Percentiles rank a stretch among this genome's conserved stretches.
Evolutionary conservation across 306 rosid genomes (phyloP).

Genomic region (Pterocarpus macrocarpus): DNA sequence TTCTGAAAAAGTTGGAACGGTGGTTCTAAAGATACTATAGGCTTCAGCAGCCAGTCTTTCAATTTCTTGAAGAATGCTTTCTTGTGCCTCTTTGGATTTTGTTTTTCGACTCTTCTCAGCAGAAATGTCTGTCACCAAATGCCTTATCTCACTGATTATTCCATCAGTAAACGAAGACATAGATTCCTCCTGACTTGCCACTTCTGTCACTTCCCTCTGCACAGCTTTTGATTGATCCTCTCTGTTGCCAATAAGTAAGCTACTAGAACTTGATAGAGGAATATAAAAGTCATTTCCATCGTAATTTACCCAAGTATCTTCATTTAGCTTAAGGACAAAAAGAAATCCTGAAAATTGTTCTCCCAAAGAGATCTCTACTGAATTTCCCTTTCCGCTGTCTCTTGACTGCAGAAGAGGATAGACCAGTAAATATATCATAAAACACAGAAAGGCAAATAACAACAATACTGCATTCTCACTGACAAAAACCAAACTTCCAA

Average conservation of each 20-base stretch:
- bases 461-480: slow-evolving; percentile 19
- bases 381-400: slow-evolving; percentile 69
- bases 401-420: slow-evolving; percentile 72
- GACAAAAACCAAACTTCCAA: slow-evolving; percentile 35
- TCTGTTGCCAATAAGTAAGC: slow-evolving; percentile 43
- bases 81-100: slow-evolving; percentile 82
- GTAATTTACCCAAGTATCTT: slow-evolving; percentile 72
- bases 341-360: slow-evolving; percentile 82
- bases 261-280: slow-evolving; percentile 68
- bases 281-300: slow-evolving; percentile 81
- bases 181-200: slow-evolving; percentile 57
- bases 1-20: slow-evolving; percentile 68
- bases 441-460: slow-evolving; percentile 11
- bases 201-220: slow-evolving; percentile 50
- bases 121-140: slow-evolving; percentile 79
- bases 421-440: slow-evolving; percentile 38
- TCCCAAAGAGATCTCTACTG: slow-evolving; percentile 67
- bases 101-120: slow-evolving; percentile 64
- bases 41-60: slow-evolving; percentile 97
- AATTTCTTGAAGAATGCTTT: slow-evolving; percentile 87
- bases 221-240: slow-evolving; percentile 50
- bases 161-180: slow-evolving; percentile 62
- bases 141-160: slow-evolving; percentile 80
- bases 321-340: slow-evolving; percentile 83
- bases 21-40: slow-evolving; percentile 83